Evolutionary conservation across 495 filamentous ascomycete species (phyloP).

Genomic region (Hyaloscypha bicolor): DNA sequence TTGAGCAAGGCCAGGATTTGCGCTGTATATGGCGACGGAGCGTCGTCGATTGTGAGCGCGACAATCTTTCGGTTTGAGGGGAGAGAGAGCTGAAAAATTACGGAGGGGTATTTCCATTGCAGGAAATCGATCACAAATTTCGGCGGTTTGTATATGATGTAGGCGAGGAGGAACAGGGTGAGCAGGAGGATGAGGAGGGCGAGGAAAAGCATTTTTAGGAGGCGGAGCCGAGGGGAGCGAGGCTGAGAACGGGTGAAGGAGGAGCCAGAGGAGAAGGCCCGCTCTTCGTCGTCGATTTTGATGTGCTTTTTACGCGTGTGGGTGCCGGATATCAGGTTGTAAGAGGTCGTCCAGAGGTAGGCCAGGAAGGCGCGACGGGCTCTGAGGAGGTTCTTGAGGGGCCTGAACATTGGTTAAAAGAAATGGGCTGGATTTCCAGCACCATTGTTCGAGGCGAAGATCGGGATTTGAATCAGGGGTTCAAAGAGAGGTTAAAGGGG

Average conservation of each 20-base stretch:
- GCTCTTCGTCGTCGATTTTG: slow-evolving; percentile 33
- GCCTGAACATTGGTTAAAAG: neutral
- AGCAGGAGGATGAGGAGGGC: slow-evolving; percentile 47
- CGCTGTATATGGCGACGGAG: slow-evolving; percentile 70
- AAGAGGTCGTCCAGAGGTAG: neutral
- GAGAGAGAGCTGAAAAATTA: slow-evolving; percentile 67
- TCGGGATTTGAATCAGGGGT: neutral
- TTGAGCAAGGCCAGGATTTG: slow-evolving; percentile 68
- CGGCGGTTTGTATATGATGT: slow-evolving; percentile 76
- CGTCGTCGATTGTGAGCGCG: slow-evolving; percentile 85
- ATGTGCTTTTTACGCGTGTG: slow-evolving; percentile 20
- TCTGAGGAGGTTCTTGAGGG: neutral
- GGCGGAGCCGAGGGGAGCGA: neutral
- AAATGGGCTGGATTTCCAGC: neutral
- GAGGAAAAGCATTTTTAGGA: slow-evolving; percentile 48
- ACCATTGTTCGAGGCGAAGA: neutral
- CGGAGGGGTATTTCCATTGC: slow-evolving; percentile 69
- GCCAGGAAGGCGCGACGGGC: neutral
- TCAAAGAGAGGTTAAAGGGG: neutral
- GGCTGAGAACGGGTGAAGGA: neutral
- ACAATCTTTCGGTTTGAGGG: slow-evolving; percentile 58
- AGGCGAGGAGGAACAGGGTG: slow-evolving; percentile 53
- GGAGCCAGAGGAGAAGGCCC: neutral
- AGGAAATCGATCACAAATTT: slow-evolving; percentile 65
- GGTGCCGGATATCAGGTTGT: neutral